Percentiles rank a stretch among this genome's conserved stretches.
Evolutionary conservation across 352 stramenopile genomes (phyloP).

Genomic region (Globisporangium nodosum): DNA sequence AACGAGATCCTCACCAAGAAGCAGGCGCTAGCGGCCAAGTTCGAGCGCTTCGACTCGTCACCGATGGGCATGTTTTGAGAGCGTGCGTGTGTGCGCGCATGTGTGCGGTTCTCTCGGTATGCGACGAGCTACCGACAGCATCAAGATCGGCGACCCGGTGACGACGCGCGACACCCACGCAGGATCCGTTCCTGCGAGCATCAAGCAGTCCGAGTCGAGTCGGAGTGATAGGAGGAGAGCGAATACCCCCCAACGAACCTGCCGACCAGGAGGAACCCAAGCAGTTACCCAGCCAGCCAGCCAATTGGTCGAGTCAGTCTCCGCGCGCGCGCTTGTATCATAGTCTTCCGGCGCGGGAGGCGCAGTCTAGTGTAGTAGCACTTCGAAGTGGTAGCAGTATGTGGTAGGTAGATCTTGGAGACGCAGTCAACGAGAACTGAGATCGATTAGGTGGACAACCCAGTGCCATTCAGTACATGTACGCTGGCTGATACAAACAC

Average conservation of each 20-base stretch:
- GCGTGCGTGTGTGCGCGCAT: neutral
- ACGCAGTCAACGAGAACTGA: no score
- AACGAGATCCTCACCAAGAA: conserved; percentile 89
- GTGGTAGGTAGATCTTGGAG: no score
- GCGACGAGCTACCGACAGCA: neutral
- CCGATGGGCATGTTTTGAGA: conserved; percentile 59
- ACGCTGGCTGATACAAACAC: no score
- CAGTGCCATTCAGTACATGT: no score
- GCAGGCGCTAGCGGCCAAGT: conserved; percentile 79
- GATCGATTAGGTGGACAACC: no score
- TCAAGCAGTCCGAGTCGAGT: neutral
- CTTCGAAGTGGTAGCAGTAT: no score
- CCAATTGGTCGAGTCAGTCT: neutral
- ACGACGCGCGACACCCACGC: neutral
- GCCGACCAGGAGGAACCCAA: neutral
- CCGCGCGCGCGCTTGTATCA: neutral
- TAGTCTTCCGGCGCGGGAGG: neutral
- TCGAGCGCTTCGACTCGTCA: conserved; percentile 68
- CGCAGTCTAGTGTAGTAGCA: neutral
- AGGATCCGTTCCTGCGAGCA: neutral
- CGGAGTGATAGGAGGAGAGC: neutral
- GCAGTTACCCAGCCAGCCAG: neutral
- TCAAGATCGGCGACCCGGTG: neutral
- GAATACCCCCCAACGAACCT: neutral
- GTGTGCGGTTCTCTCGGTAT: neutral